These are phyloP conservation scores for Bifiguratus adelaidae DNA, from an alignment of 192 early-diverging fungal genomes.

Conservation along the genomic window DNA sequence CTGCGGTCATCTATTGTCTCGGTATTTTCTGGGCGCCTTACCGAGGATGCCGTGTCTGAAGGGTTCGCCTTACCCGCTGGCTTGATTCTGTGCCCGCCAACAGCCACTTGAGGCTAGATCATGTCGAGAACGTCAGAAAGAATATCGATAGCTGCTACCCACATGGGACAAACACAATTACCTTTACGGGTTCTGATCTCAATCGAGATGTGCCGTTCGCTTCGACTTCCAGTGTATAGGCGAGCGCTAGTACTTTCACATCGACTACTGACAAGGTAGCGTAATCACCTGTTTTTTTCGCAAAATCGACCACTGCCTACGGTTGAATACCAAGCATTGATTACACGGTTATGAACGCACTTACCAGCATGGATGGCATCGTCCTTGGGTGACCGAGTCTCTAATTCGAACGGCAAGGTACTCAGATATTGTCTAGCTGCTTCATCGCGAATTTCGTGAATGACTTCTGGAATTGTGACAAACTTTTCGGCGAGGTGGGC, in stretches of 20 bases:
- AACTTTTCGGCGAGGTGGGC: constrained; percentile 56
- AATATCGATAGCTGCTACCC: too few relatives aligned
- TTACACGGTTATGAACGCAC: constrained; percentile 8
- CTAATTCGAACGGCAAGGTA: constrained; percentile 50
- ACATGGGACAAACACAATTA: too few relatives aligned
- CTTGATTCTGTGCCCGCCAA: too few relatives aligned
- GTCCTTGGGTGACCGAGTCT: constrained; percentile 47
- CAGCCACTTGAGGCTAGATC: too few relatives aligned
- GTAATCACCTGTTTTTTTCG: constrained; percentile 90
- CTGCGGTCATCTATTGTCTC: too few relatives aligned
- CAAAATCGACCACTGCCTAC: constrained; percentile 75
- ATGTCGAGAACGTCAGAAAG: too few relatives aligned
- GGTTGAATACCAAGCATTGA: constrained; percentile 1
- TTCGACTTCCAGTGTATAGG: constrained; percentile 78
- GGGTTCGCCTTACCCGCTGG: too few relatives aligned
- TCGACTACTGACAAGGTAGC: constrained; percentile 68
- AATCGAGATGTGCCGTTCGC: constrained; percentile 59
- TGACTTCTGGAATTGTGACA: constrained; percentile 81
- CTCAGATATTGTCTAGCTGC: constrained; percentile 49
- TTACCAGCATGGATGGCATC: constrained; percentile 50
- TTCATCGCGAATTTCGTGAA: constrained; percentile 72
- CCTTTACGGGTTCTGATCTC: constrained; percentile 54
- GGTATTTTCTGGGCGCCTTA: too few relatives aligned
- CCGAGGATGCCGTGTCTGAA: too few relatives aligned
- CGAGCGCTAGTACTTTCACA: constrained; percentile 83